Evolutionary conservation across 1,284 basidiomycete genomes (phyloP).

Genomic region (Leccinum cinnamomeum): DNA sequence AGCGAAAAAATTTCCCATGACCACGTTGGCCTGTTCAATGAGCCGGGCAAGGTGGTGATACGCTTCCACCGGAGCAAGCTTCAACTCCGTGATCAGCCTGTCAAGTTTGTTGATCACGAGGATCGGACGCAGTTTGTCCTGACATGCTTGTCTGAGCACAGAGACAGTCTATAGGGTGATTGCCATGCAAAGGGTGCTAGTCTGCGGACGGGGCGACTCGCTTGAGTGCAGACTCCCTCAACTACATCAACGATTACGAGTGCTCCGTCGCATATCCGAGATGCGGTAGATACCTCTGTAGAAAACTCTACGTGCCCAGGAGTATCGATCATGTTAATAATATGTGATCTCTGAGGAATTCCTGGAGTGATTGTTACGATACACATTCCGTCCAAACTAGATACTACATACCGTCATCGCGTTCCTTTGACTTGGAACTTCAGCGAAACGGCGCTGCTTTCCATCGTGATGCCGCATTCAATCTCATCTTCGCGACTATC

Average conservation of each 20-base stretch:
- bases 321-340: slow-evolving; percentile 96
- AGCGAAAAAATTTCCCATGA: slow-evolving; percentile 96
- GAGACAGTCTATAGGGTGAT: slow-evolving; percentile 74
- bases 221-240: slow-evolving; percentile 98
- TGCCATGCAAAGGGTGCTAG: neutral
- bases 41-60: slow-evolving; percentile 92
- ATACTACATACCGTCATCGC: slow-evolving; percentile 43
- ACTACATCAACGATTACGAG: slow-evolving; percentile 97
- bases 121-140: slow-evolving; percentile 86
- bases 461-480: slow-evolving; percentile 98
- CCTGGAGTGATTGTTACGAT: slow-evolving; percentile 43
- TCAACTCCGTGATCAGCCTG: slow-evolving; percentile 92
- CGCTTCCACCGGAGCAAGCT: slow-evolving; percentile 88
- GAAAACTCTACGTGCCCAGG: slow-evolving; percentile 99
- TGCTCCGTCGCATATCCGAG: slow-evolving; percentile 92
- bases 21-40: slow-evolving; percentile 97
- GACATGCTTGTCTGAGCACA: slow-evolving; percentile 94
- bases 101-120: slow-evolving; percentile 99
- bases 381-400: slow-evolving; percentile 24
- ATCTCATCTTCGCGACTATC: slow-evolving; percentile 98
- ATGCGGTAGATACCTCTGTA: slow-evolving; percentile 93
- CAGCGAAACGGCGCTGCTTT: slow-evolving; percentile 90
- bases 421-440: slow-evolving; percentile 75
- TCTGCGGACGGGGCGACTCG: slow-evolving; percentile 36
- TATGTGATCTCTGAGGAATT: slow-evolving; percentile 61